Evolutionary conservation across 164 flowering plant species (phyloP), one percentile per base, ranked within the genome.

Genomic region (Amborella trichopoda): DNA sequence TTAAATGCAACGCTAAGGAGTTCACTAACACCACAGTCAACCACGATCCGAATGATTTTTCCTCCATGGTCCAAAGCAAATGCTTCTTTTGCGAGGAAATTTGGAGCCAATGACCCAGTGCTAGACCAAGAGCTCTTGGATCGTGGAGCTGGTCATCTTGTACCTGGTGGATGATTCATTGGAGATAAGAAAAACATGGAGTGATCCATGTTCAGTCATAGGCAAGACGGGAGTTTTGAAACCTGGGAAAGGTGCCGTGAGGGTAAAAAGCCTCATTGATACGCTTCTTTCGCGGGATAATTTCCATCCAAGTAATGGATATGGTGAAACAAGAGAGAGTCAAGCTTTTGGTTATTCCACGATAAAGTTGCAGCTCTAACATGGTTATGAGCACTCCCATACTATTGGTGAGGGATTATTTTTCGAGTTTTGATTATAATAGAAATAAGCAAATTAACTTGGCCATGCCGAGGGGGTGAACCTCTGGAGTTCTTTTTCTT

Each of bases 41-140:
- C 58, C 78, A 75, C 46, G 96, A 86, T 44, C 79, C 83, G 36
- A 93, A 80, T 58, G 83, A 70, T 71, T 80, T 86, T 53, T 78
- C 96, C 6, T 86, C 64, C 83, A 67, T 60, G 93, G 93, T 39
- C 96, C 96, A 3, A 86, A 86, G 50, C 96, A 86, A 75, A 75
- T 58, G 69, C 84, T 3, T 87, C 90, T 4, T 86, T 86, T 54
- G 93, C 93, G 1, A 65, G 93, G 59, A 86, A 86, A 60, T 86
- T 86, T 41, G 66, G 69, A 13, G 56, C 44, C 30, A 59, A 74
- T 28, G 84, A 73, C 1, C 23, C 76, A 1, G 75, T 72, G 33
- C 74, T 86, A 23, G 95, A 86, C 46, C 46, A 67, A 12, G 88
- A 85, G 61, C 68, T 85, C 40, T 52, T 82, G 56, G 67, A 74